Evolutionary conservation across 495 filamentous ascomycete genomes (phyloP).

Genomic region (Lophiotrema nucula): DNA sequence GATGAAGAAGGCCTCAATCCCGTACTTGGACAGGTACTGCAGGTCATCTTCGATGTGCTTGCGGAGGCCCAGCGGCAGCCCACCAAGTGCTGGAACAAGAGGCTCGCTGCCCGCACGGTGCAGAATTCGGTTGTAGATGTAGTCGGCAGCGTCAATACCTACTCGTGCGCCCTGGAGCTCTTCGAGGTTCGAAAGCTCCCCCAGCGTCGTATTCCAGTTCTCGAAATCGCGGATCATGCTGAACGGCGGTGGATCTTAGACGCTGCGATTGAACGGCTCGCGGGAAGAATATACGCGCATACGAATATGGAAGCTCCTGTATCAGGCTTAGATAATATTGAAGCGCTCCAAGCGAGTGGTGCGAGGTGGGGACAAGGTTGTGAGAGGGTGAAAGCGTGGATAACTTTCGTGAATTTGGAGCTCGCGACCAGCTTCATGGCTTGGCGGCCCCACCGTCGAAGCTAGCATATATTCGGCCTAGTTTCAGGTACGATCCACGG

Average conservation of each 20-base stretch:
- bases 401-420: too few species aligned
- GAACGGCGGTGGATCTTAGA: slow-evolving; percentile 5
- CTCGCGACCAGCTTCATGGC: too few species aligned
- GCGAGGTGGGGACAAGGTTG: too few species aligned
- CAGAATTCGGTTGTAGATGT: slow-evolving; percentile 68
- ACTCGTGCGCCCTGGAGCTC: slow-evolving; percentile 68
- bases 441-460: too few species aligned
- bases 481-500: too few species aligned
- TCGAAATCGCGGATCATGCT: slow-evolving; percentile 59
- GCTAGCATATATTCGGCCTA: too few species aligned
- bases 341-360: too few species aligned
- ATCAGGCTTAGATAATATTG: too few species aligned
- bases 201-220: slow-evolving; percentile 52
- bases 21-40: slow-evolving; percentile 59
- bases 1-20: slow-evolving; percentile 74
- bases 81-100: slow-evolving; percentile 84
- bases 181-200: slow-evolving; percentile 57
- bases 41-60: slow-evolving; percentile 72
- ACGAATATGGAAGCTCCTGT: too few species aligned
- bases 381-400: too few species aligned
- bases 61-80: slow-evolving; percentile 75
- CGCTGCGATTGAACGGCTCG: too few species aligned
- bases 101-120: slow-evolving; percentile 71
- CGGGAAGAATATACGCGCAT: too few species aligned
- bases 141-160: slow-evolving; percentile 88